phyloP scores from a whole-genome alignment of 352 stramenopile species.

The Hyphochytrium catenoides region DNA sequence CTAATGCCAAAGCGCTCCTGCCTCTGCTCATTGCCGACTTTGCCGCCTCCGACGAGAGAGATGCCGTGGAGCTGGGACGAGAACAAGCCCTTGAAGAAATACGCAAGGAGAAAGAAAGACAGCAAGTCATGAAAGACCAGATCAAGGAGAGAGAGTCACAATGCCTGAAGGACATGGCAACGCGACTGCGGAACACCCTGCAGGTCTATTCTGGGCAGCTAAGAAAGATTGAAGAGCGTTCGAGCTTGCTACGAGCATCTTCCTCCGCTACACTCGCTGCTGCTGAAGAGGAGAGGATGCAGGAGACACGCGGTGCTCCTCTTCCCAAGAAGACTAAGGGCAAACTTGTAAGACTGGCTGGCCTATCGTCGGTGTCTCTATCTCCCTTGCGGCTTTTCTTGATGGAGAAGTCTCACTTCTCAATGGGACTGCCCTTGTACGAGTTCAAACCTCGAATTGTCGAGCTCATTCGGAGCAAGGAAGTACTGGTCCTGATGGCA shows the following conservation, averaged over 20 bases:
- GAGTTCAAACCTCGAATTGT: constrained; percentile 9
- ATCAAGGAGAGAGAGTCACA: constrained; percentile 5
- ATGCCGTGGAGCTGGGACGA: not conserved
- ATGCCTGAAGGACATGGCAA: not conserved
- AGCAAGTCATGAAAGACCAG: not conserved
- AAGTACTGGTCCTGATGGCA: constrained; percentile 9
- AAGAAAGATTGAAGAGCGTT: too few species aligned
- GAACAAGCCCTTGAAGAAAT: not conserved
- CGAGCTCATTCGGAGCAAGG: constrained; percentile 1
- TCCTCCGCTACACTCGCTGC: too few species aligned
- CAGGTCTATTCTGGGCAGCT: too few species aligned
- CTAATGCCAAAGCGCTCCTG: constrained; percentile 7
- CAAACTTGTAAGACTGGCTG: too few species aligned
- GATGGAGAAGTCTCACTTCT: constrained; percentile 6
- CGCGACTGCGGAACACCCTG: constrained; percentile 2
- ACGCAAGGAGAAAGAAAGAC: not conserved
- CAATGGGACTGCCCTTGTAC: constrained; percentile 9
- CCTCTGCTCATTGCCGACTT: constrained; percentile 9
- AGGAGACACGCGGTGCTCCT: too few species aligned
- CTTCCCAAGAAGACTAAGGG: too few species aligned
- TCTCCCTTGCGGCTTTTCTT: too few species aligned
- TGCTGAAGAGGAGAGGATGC: too few species aligned
- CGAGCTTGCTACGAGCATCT: too few species aligned
- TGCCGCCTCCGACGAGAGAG: constrained; percentile 1
- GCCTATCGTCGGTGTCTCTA: too few species aligned